phyloP scores from a whole-genome alignment of 805 yeast genomes.

The Starmera dryadoides region DNA sequence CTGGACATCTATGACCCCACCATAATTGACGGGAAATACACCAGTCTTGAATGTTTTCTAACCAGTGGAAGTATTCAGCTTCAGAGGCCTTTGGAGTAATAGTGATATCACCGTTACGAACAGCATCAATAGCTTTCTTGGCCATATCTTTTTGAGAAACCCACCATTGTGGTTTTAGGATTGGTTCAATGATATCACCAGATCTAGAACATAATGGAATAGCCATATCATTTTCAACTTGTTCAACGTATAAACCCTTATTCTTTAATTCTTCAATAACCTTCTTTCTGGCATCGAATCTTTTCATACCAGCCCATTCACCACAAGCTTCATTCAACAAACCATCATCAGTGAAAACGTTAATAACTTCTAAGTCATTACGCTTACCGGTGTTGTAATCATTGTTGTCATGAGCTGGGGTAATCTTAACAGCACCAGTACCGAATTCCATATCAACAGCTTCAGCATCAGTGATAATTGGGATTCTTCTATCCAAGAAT shows the following conservation, averaged over 20 bases:
- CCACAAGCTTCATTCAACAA: conserved; percentile 88
- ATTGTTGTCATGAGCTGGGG: conserved; percentile 97
- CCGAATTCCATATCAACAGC: conserved; percentile 99
- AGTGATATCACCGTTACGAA: conserved; percentile 69
- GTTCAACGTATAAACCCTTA: conserved; percentile 71
- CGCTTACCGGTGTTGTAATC: conserved; percentile 97
- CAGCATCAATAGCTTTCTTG: conserved; percentile 76
- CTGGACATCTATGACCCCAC: conserved; percentile 99
- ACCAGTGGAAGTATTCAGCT: conserved; percentile 91
- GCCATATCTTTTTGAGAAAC: conserved; percentile 90
- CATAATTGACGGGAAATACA: conserved; percentile 91
- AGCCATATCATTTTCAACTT: conserved; percentile 92
- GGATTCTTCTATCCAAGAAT: conserved; percentile 74
- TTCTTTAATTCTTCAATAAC: conserved; percentile 78
- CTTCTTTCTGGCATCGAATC: conserved; percentile 86
- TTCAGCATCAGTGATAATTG: conserved; percentile 83
- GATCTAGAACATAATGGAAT: conserved; percentile 93
- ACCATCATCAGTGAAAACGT: conserved; percentile 91
- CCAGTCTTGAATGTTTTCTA: conserved; percentile 97
- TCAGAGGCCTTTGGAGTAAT: conserved; percentile 87
- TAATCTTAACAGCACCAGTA: conserved; percentile 99
- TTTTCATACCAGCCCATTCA: conserved; percentile 82
- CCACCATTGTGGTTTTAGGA: conserved; percentile 99
- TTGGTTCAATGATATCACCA: conserved; percentile 94
- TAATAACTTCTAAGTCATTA: conserved; percentile 79